Percentiles rank a stretch among this genome's conserved stretches.
phyloP scores from a whole-genome alignment of 306 rosid genomes.

The Acmispon strigosus region DNA sequence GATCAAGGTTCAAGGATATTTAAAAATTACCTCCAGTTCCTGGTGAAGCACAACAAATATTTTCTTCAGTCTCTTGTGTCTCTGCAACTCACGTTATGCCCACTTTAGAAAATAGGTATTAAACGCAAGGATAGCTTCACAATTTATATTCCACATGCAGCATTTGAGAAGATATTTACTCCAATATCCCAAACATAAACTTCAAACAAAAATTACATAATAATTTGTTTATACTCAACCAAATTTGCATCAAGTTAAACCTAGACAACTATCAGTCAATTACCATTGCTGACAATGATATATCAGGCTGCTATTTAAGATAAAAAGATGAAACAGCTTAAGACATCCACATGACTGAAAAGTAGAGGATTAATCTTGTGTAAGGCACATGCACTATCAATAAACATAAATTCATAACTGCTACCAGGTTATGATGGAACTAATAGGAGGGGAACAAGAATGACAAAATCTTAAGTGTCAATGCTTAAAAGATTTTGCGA shows the following conservation, averaged over 20 bases:
- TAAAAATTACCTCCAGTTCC: slow-evolving; percentile 65
- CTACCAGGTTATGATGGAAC: background rate
- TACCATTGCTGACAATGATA: background rate
- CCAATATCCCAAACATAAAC: background rate
- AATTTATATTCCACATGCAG: background rate
- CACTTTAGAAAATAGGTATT: slow-evolving; percentile 3
- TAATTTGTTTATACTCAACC: slow-evolving; percentile 4
- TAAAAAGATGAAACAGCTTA: background rate
- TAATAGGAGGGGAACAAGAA: background rate
- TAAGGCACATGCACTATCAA: background rate
- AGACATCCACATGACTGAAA: background rate
- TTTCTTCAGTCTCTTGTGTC: slow-evolving; percentile 77
- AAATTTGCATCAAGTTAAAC: background rate
- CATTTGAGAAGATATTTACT: background rate
- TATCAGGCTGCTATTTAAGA: background rate
- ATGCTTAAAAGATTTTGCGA: background rate
- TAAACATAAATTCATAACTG: background rate
- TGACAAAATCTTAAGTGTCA: background rate
- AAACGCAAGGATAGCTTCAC: background rate
- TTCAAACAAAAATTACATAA: background rate
- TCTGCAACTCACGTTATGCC: slow-evolving; percentile 50
- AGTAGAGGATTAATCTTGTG: background rate
- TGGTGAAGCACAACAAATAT: slow-evolving; percentile 84
- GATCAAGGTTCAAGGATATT: slow-evolving; percentile 7
- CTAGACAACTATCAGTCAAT: background rate